A percentile compares a stretch with the other conserved stretches of the same genome.
These are phyloP conservation scores for Daedalea quercina DNA, from an alignment of 768 basidiomycete genomes.

Conservation along the genomic window DNA sequence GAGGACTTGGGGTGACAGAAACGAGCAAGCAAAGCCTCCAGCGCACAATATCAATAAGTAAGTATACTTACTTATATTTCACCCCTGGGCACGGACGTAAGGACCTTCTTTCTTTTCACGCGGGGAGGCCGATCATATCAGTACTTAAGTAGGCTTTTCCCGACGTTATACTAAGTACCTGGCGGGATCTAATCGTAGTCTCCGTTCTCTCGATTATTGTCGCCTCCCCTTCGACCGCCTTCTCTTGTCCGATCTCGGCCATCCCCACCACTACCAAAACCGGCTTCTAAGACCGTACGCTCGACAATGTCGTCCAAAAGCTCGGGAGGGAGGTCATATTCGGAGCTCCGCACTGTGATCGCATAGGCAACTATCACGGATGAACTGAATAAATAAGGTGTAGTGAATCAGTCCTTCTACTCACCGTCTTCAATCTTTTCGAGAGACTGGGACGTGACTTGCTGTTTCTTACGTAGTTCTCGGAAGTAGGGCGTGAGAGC, in stretches of 20 bases:
- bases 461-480: slow-evolving; percentile 82
- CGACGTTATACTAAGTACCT: too few relatives aligned
- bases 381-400: neutral
- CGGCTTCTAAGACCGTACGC: slow-evolving; percentile 16
- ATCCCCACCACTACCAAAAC: slow-evolving; percentile 6
- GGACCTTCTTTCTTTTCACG: too few relatives aligned
- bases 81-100: too few relatives aligned
- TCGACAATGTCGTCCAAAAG: slow-evolving; percentile 65
- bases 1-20: too few relatives aligned
- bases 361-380: slow-evolving; percentile 56
- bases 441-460: slow-evolving; percentile 79
- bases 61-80: too few relatives aligned
- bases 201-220: slow-evolving; percentile 6
- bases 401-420: neutral
- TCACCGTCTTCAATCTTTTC: slow-evolving; percentile 92
- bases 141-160: too few relatives aligned
- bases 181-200: slow-evolving; percentile 1
- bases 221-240: slow-evolving; percentile 8
- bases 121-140: too few relatives aligned
- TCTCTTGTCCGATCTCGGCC: slow-evolving; percentile 10
- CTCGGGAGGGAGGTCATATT: slow-evolving; percentile 63
- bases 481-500: slow-evolving; percentile 60
- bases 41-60: too few relatives aligned
- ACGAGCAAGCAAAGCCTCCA: neutral
- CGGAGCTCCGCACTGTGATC: slow-evolving; percentile 63